Base-by-base conservation (phyloP, 345 rosid genomes). In the Pseudoturritis turrita region DNA sequence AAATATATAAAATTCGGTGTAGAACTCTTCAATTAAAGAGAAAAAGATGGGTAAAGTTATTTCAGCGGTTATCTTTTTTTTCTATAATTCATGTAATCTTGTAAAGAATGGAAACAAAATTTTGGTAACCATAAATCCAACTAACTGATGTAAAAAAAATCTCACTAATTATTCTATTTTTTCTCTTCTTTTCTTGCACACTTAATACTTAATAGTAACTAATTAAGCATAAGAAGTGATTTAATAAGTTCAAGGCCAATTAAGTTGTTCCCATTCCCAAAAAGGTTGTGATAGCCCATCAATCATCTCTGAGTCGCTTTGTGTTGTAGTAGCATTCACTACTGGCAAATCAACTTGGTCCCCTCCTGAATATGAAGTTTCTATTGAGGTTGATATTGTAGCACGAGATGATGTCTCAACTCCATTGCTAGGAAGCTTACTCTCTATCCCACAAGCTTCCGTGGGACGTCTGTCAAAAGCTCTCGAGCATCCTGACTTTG, bases 231-330 rank as follows among this genome's bases (percentile, higher is more conserved):
- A 54, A 53, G 10, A 52, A 68, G 36, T 18, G 21, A 40, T n/a
- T 21, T 52, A 6, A 44, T 44, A 54, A 31, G 11, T 25, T 72
- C 6, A 51, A 29, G 49, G 35, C 65, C 58, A 73, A 25, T 33
- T 45, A 14, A 66, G 5, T 39, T 49, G 61, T 49, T 74, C 77
- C 71, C 71, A 92, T 6, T 75, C 90, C 83, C 84, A 81, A 5
- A 65, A 62, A 72, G 84, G 81, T 60, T 65, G 79, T 37, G 64
- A 71, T 44, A 69, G 46, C 53, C 72, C 79, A 61, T 52, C 70
- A 53, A 72, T 47, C 76, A 62, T 62, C 46, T 53, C 70, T 40
- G 63, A 43, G 19, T 11, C 62, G 11, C n/a, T 62, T 72, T 72
- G 47, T 72, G 46, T 31, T 43, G 46, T 62, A 52, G 63, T 11